Evolutionary conservation across 192 early-diverging fungal species (phyloP).

Genomic region (Linnemannia schmuckeri): DNA sequence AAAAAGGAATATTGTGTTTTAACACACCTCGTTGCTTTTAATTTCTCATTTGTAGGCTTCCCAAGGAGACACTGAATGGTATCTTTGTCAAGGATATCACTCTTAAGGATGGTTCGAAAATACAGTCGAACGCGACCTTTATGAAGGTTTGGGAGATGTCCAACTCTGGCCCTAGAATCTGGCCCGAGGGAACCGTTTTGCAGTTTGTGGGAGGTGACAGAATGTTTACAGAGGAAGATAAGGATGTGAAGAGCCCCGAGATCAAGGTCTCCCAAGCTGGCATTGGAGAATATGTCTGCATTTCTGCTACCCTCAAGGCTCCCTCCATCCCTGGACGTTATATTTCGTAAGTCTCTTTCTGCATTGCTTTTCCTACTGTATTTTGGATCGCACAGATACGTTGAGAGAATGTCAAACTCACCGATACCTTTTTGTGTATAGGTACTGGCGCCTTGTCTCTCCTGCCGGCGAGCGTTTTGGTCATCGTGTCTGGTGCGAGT

Average conservation of each 20-base stretch:
- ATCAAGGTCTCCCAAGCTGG: slow-evolving; percentile 59
- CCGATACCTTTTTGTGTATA: neutral
- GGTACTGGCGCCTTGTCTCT: slow-evolving; percentile 71
- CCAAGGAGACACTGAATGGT: slow-evolving; percentile 12
- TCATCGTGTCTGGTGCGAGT: slow-evolving; percentile 74
- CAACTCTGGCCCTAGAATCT: slow-evolving; percentile 69
- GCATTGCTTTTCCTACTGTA: neutral
- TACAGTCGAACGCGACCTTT: slow-evolving; percentile 62
- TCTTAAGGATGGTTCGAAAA: slow-evolving; percentile 67
- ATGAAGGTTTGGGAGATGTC: slow-evolving; percentile 77
- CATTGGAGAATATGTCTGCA: slow-evolving; percentile 61
- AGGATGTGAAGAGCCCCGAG: slow-evolving; percentile 40
- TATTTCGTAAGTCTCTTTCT: slow-evolving; percentile 53
- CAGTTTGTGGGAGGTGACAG: slow-evolving; percentile 69
- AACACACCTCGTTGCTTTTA: neutral
- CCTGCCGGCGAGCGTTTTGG: slow-evolving; percentile 75
- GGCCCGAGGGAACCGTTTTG: slow-evolving; percentile 72
- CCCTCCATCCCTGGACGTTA: slow-evolving; percentile 70
- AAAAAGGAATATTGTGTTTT: neutral
- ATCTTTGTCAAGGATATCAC: slow-evolving; percentile 76
- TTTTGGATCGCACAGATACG: neutral
- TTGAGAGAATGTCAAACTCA: neutral
- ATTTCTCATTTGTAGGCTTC: neutral
- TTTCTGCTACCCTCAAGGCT: slow-evolving; percentile 73
- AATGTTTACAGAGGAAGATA: slow-evolving; percentile 52